A percentile compares a stretch with the other conserved stretches of the same genome.
phyloP scores from a whole-genome alignment of 192 early-diverging fungal genomes.

The Backusella parvicylindrica region DNA sequence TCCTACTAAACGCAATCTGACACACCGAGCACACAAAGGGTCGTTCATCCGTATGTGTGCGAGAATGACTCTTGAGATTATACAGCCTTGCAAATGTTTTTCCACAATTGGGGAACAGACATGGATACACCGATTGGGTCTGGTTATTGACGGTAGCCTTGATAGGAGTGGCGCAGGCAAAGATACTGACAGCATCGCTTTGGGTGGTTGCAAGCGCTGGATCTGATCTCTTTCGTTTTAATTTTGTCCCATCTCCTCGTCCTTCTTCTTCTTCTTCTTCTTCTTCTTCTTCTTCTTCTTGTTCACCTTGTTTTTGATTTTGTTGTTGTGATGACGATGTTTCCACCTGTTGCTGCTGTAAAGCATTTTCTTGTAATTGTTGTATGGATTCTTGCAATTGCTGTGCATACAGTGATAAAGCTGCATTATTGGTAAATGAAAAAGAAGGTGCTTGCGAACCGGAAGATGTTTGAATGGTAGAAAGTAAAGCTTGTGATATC shows the following conservation, averaged over 20 bases:
- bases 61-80: constrained; percentile 85
- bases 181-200: constrained; percentile 26
- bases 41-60: constrained; percentile 77
- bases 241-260: neutral
- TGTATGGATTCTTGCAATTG: constrained; percentile 9
- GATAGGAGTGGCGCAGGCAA: constrained; percentile 31
- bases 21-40: constrained; percentile 59
- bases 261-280: too few relatives aligned
- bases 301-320: too few relatives aligned
- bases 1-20: constrained; percentile 55
- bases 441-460: neutral
- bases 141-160: constrained; percentile 30
- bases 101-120: constrained; percentile 71
- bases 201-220: constrained; percentile 20
- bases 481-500: constrained; percentile 17
- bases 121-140: constrained; percentile 39
- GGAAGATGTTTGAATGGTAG: neutral
- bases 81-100: constrained; percentile 85
- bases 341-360: neutral
- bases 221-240: constrained; percentile 23
- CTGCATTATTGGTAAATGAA: neutral
- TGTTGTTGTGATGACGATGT: too few relatives aligned
- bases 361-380: neutral
- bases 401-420: constrained; percentile 13
- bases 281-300: too few relatives aligned